Percentiles rank a stretch among this genome's conserved stretches.
phyloP scores from a whole-genome alignment of 345 rosid genomes.

The Lepidium aucheri region DNA sequence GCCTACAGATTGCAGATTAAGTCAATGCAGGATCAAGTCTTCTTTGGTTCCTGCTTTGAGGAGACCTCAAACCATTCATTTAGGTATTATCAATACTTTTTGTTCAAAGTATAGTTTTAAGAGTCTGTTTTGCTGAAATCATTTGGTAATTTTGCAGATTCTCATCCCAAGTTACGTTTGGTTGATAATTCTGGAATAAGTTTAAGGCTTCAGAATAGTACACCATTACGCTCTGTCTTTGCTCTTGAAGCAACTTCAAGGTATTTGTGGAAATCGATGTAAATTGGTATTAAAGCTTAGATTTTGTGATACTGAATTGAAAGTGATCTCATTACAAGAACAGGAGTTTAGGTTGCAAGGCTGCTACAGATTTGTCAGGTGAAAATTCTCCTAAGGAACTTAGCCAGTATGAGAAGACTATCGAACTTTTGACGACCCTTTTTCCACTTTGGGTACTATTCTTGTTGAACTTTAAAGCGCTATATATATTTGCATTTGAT shows the following conservation, averaged over 20 bases:
- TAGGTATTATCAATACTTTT: slow-evolving; percentile 34
- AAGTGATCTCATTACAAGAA: no score
- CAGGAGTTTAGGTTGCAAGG: slow-evolving; percentile 56
- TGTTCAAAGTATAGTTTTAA: not conserved
- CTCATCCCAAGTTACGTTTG: slow-evolving; percentile 22
- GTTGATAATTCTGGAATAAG: slow-evolving; percentile 28
- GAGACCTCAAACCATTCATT: slow-evolving; percentile 25
- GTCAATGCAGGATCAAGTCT: slow-evolving; percentile 22
- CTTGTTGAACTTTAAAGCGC: not conserved
- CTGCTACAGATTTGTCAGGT: slow-evolving; percentile 54
- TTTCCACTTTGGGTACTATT: slow-evolving; percentile 82
- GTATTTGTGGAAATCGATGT: slow-evolving; percentile 23
- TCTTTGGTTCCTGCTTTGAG: slow-evolving; percentile 17
- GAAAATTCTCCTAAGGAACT: slow-evolving; percentile 41
- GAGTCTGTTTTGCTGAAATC: not conserved
- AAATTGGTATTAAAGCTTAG: not conserved
- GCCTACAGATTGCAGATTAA: slow-evolving; percentile 39
- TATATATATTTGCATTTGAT: not conserved
- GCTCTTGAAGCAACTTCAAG: slow-evolving; percentile 40
- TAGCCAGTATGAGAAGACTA: slow-evolving; percentile 67
- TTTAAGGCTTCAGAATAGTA: slow-evolving; percentile 29
- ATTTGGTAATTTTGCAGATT: slow-evolving; percentile 29
- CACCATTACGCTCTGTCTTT: slow-evolving; percentile 24
- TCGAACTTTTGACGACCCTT: slow-evolving; percentile 82
- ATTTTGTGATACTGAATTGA: no score